Percentiles rank a stretch among this genome's conserved stretches.
Evolutionary conservation across 306 rosid species (phyloP).

Genomic region (Quillaja saponaria): DNA sequence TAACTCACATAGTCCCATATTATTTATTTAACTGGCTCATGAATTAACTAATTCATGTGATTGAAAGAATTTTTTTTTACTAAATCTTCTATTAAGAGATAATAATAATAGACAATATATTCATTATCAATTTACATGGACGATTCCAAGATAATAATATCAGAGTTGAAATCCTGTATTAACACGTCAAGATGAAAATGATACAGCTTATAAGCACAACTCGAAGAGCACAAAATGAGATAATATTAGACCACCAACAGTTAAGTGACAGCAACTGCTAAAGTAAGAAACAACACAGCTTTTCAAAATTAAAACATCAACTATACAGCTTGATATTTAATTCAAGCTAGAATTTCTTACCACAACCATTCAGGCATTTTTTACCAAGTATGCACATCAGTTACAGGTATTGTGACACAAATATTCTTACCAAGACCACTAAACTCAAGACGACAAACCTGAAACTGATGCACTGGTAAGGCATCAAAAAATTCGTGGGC

Average conservation of each 20-base stretch:
- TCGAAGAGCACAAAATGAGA: slow-evolving; percentile 1
- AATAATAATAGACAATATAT: too few species aligned
- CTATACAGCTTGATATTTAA: slow-evolving; percentile 13
- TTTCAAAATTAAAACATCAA: slow-evolving; percentile 12
- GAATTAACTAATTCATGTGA: too few species aligned
- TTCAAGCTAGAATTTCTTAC: slow-evolving; percentile 18
- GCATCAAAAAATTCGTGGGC: slow-evolving; percentile 98
- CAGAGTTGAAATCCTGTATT: too few species aligned
- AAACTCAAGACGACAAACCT: slow-evolving; percentile 50
- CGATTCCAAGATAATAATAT: too few species aligned
- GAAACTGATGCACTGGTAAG: slow-evolving; percentile 92
- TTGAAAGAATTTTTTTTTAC: too few species aligned
- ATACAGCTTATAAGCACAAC: slow-evolving; percentile 11
- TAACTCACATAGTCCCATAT: too few species aligned
- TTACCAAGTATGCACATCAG: neutral
- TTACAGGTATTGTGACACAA: neutral
- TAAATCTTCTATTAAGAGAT: too few species aligned
- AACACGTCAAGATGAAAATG: too few species aligned
- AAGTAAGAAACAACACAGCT: slow-evolving; percentile 11
- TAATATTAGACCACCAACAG: slow-evolving; percentile 12
- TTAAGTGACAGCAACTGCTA: slow-evolving; percentile 12
- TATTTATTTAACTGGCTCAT: too few species aligned
- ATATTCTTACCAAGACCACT: neutral
- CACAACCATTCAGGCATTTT: slow-evolving; percentile 17
- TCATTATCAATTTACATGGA: too few species aligned